These are phyloP conservation scores for Eremochloa ophiuroides DNA, from an alignment of 176 grass and related monocot species.

Conservation along the genomic window DNA sequence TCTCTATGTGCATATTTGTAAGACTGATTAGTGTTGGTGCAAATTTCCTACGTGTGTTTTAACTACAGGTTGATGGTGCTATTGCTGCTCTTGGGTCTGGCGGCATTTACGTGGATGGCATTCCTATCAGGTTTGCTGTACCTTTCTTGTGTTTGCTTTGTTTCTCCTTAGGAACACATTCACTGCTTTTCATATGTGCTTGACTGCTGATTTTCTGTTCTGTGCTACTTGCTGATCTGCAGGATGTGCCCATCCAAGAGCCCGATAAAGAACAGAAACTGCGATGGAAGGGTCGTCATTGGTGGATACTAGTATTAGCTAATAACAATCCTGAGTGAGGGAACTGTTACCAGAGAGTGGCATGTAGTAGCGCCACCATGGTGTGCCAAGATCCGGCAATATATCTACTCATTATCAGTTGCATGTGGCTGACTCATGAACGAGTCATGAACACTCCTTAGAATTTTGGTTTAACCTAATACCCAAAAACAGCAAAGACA, in stretches of 20 bases:
- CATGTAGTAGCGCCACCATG: background rate
- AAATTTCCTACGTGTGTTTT: background rate
- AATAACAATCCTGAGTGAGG: background rate
- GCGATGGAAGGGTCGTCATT: background rate
- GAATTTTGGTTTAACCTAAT: background rate
- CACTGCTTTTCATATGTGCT: background rate
- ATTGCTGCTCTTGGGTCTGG: background rate
- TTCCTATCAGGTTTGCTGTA: constrained; percentile 12
- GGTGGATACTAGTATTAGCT: background rate
- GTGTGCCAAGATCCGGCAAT: background rate
- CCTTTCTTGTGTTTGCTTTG: background rate
- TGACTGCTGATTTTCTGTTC: background rate
- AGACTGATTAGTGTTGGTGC: background rate
- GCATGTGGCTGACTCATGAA: background rate
- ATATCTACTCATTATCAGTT: background rate
- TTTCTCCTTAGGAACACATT: background rate
- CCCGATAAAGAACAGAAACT: background rate
- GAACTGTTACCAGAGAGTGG: background rate
- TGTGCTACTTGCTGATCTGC: background rate
- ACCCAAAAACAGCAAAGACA: background rate
- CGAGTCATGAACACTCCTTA: background rate
- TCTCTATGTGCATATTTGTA: background rate
- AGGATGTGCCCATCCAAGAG: background rate
- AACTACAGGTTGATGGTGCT: background rate
- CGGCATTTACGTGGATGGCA: background rate